phyloP scores from a whole-genome alignment of 805 yeast genomes.

The Osmozyma mogii region DNA sequence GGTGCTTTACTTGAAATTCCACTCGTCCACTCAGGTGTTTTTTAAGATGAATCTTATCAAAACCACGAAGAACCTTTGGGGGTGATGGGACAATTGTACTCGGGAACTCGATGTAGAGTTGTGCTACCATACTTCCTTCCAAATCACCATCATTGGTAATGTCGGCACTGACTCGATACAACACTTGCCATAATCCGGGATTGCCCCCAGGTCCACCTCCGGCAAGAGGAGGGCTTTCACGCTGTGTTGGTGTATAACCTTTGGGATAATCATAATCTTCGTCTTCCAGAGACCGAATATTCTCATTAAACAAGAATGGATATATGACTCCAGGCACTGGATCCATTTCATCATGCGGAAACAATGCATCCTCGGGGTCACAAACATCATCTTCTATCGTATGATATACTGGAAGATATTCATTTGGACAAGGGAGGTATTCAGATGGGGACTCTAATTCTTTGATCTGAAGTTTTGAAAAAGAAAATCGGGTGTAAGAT shows the following conservation, averaged over 20 bases:
- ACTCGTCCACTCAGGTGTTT: constrained; percentile 33
- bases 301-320: constrained; percentile 40
- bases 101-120: constrained; percentile 47
- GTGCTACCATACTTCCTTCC: constrained; percentile 43
- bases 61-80: constrained; percentile 45
- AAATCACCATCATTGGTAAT: constrained; percentile 42
- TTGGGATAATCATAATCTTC: constrained; percentile 32
- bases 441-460: constrained; percentile 37
- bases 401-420: constrained; percentile 35
- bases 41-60: constrained; percentile 43
- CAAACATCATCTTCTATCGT: constrained; percentile 40
- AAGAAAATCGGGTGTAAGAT: constrained; percentile 41
- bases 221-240: constrained; percentile 27
- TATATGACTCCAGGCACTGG: constrained; percentile 51
- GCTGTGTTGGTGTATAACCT: constrained; percentile 29
- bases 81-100: constrained; percentile 43
- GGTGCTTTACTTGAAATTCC: constrained; percentile 37
- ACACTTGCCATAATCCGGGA: constrained; percentile 49
- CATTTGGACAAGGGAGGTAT: constrained; percentile 39
- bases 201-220: constrained; percentile 56
- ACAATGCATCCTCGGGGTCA: constrained; percentile 47
- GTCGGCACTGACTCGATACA: constrained; percentile 37
- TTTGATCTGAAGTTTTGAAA: constrained; percentile 29
- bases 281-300: constrained; percentile 24
- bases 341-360: constrained; percentile 44